Conservation (phyloP, 2,329 filamentous ascomycete genomes). For the Trichoderma cornu-damae region DNA sequence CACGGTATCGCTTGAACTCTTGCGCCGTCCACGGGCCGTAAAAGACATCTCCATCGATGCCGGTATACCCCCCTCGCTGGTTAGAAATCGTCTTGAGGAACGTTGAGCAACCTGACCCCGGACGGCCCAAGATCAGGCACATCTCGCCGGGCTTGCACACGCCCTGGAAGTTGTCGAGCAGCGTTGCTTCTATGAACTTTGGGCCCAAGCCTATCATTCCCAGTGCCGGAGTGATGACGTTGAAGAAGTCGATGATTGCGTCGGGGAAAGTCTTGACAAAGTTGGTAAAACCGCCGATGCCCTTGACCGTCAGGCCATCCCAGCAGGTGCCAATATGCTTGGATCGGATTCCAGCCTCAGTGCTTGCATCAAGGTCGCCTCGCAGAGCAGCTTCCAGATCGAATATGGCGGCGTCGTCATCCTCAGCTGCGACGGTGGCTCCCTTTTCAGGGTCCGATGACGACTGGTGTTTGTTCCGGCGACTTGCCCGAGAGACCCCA, state of each 20-base stretch:
- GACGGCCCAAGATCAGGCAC: constrained; percentile 74
- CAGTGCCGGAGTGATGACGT: constrained; percentile 62
- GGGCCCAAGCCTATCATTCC: constrained; percentile 59
- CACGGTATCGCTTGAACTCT: constrained; percentile 70
- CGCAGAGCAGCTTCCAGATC: constrained; percentile 71
- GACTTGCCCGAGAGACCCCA: constrained; percentile 50
- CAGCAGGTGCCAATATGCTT: constrained; percentile 79
- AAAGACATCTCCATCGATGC: constrained; percentile 61
- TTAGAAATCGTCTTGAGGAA: constrained; percentile 66
- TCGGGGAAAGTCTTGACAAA: constrained; percentile 71
- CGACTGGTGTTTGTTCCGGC: constrained; percentile 25
- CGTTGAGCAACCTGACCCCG: constrained; percentile 65
- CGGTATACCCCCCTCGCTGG: constrained; percentile 54
- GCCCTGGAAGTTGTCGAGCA: constrained; percentile 67
- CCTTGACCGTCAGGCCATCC: constrained; percentile 71
- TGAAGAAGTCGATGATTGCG: constrained; percentile 71
- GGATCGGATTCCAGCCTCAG: constrained; percentile 70
- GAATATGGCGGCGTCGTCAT: constrained; percentile 51
- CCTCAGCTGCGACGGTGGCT: constrained; percentile 32
- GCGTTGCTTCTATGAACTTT: constrained; percentile 65
- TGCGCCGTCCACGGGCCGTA: constrained; percentile 70
- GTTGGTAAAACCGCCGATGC: constrained; percentile 68
- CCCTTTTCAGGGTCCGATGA: constrained; percentile 56
- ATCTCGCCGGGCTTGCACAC: constrained; percentile 78
- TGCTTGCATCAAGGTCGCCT: constrained; percentile 65